Base-by-base conservation (phyloP, 345 rosid genomes). In the Arabidopsis arenosa region DNA sequence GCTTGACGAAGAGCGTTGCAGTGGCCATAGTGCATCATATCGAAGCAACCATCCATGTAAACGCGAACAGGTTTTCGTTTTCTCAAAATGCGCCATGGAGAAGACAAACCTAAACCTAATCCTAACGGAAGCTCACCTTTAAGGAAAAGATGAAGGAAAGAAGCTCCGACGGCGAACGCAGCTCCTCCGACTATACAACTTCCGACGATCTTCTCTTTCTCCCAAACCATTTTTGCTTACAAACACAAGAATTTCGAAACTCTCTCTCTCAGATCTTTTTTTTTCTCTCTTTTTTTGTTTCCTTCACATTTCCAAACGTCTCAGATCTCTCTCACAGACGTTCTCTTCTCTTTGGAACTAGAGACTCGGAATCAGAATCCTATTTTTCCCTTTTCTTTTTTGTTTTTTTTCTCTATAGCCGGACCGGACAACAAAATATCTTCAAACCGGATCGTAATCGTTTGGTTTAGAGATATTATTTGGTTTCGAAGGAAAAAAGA, bases 31-130 rank as follows among this genome's bases (percentile, higher is more conserved):
- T 93, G 98, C 98, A 93, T 93, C 76, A 93, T 89, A 80, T 93
- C 97, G 81, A 93, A 93, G 83, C 98, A 91, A 60, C 98, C 98
- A 66, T 93, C 98, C 98, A 93, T 93, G 89, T 90, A 93, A 59
- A 93, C 98, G 13, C 98, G 91, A 15, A 90, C 73, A 0, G 78
- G 85, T 84, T 81, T 91, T 80, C 81, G 88, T 55, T 84, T 84
- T 66, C 80, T 80, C 17, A 71, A 75, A 41, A 66, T 74, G 41
- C 76, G 66, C 85, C 84, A 68, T 36, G 73, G 82, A 5, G 74
- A 68, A 30, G 72, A 72, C 56, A 80, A 63, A 66, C 68, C 86
- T 53, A 61, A 37, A 30, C 83, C 80, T 75, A 80, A 52, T 44
- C 78, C 77, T 15, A 76, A 68, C 3, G 79, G 70, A 66, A 76